Base-by-base conservation (phyloP, 1,139 yeast genomes). In the Geotrichum fermentans region DNA sequence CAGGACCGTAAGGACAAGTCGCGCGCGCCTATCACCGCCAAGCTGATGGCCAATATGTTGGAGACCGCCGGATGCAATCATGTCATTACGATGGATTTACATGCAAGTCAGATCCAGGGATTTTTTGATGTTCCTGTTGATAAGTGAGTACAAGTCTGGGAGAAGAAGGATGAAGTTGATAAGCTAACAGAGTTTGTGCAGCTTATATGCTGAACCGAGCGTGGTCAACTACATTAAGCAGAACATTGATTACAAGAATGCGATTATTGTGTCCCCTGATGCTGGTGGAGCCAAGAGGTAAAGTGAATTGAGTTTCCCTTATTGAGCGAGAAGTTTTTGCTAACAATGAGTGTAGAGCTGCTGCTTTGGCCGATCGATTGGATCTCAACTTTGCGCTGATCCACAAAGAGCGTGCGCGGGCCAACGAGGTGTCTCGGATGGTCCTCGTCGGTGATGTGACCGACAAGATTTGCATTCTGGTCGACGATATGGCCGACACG, bases 401-500 rank as follows among this genome's bases (percentile, higher is more conserved):
- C 61, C 98, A 92, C 70, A 92, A 92, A 70, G 98, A 92, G 71
- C 80, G 98, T 63, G 94, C 92, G 39, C 78, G 90, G 56, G 97
- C 97, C 41, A 92, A 92, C 67, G 97, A 89, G 66, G 96, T 90
- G 28, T 80, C 90, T 38, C 77, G 88, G 62, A 90, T 90, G 98
- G 97, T 92, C 24, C 78, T 92, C 49, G 98, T 92, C 47, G 98
- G 98, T 57, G 97, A 92, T 67, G 98, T 92, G 35, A 72, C 83
- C 10, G 83, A 82, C 58, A 89, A 89, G 69, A 79, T 85, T 46
- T 90, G 97, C 69, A 76, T 92, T 52, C 79, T 92, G 58, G 95
- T 92, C 40, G 98, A 92, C 70, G 98, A 92, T 66, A 90, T 92
- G 95, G 98, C 97, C 43, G 98, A 92, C 66, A 92, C 98, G 20